Conservation (phyloP, 306 rosid species). For the Neltuma alba region DNA sequence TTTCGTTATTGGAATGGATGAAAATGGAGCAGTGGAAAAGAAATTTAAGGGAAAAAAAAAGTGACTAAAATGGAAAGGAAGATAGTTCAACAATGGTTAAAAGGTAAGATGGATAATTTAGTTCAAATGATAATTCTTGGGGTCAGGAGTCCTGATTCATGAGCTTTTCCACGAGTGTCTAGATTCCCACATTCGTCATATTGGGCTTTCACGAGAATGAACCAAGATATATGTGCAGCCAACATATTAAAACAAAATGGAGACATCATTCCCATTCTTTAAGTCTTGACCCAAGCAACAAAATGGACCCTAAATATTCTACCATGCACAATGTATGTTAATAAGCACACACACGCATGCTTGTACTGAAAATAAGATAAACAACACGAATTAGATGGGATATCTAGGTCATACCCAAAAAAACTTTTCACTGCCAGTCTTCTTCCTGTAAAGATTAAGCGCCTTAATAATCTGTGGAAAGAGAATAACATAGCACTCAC, state of each 20-base stretch:
- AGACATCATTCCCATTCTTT: background rate
- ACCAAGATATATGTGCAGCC: background rate
- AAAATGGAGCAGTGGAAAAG: background rate
- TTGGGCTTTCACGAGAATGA: background rate
- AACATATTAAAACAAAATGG: background rate
- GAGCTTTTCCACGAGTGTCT: background rate
- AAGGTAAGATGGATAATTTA: too few relatives aligned
- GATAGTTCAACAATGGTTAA: too few relatives aligned
- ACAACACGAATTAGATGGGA: background rate
- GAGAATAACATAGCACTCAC: slow-evolving; percentile 27
- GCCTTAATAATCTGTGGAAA: slow-evolving; percentile 88
- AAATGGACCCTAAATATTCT: background rate
- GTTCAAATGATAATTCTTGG: too few relatives aligned
- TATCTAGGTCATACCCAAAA: slow-evolving; percentile 75
- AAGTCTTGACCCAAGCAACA: background rate
- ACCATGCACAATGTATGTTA: background rate
- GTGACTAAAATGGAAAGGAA: background rate
- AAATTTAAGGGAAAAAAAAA: background rate
- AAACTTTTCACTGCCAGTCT: slow-evolving; percentile 75
- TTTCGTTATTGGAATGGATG: background rate
- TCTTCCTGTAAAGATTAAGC: slow-evolving; percentile 90
- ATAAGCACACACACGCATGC: background rate
- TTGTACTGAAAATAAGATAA: background rate
- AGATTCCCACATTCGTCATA: background rate
- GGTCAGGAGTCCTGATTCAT: too few relatives aligned